A percentile compares a stretch with the other conserved stretches of the same genome.
These are phyloP conservation scores for Parastagonospora avenae DNA, from an alignment of 2,329 filamentous ascomycete species.

Conservation along the genomic window DNA sequence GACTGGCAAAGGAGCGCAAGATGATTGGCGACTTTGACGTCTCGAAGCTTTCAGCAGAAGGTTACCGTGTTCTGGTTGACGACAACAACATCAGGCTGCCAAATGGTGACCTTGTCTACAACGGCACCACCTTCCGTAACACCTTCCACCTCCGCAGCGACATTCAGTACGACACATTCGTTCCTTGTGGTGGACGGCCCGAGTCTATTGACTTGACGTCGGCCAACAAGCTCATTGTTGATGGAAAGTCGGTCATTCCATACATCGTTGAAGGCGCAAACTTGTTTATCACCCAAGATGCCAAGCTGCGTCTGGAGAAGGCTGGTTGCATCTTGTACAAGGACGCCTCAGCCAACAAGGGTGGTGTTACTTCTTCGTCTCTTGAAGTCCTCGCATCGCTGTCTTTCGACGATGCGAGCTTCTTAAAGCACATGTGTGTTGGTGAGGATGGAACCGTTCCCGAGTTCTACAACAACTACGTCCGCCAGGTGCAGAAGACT, in stretches of 20 bases:
- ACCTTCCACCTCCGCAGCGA: conserved; percentile 88
- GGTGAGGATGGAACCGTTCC: conserved; percentile 76
- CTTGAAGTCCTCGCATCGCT: conserved; percentile 93
- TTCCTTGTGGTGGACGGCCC: conserved; percentile 93
- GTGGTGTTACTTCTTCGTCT: conserved; percentile 95
- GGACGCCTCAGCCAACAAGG: conserved; percentile 98
- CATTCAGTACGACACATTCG: conserved; percentile 80
- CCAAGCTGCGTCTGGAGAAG: conserved; percentile 91
- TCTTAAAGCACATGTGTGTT: conserved; percentile 93
- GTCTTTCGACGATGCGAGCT: conserved; percentile 88
- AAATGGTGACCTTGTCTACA: conserved; percentile 81
- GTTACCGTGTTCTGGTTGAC: conserved; percentile 91
- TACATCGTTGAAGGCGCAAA: conserved; percentile 99
- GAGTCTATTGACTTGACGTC: conserved; percentile 94
- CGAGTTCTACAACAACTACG: conserved; percentile 91
- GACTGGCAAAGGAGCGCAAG: conserved; percentile 80
- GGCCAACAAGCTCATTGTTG: conserved; percentile 84
- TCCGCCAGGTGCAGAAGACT: conserved; percentile 86
- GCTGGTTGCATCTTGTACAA: conserved; percentile 97
- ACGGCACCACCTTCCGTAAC: conserved; percentile 95
- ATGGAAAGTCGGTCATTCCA: conserved; percentile 84
- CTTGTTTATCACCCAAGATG: conserved; percentile 97
- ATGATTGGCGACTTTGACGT: conserved; percentile 91
- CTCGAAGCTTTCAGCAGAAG: conserved; percentile 82
- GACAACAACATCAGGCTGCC: conserved; percentile 89